Percentiles rank a stretch among this genome's conserved stretches.
These are phyloP conservation scores for Neurospora intermedia DNA, from an alignment of 495 filamentous ascomycete genomes.

Conservation along the genomic window DNA sequence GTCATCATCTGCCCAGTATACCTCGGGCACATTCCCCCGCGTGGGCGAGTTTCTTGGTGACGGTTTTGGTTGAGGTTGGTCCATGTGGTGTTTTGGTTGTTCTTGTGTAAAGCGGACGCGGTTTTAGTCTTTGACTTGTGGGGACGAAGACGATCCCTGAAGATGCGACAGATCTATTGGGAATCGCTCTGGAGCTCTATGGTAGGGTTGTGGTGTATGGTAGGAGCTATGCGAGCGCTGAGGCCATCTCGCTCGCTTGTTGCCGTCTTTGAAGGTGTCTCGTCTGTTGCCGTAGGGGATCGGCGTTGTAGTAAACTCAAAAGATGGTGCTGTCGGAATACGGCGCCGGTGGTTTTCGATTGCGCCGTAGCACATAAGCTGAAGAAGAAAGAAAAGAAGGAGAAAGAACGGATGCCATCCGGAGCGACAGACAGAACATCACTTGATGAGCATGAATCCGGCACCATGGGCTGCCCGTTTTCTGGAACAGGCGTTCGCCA, in stretches of 20 bases:
- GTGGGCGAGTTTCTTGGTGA: background rate
- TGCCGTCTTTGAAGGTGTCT: background rate
- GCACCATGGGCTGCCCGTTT: background rate
- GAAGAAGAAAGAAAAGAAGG: conserved; percentile 1
- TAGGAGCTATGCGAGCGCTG: conserved; percentile 9
- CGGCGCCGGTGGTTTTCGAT: background rate
- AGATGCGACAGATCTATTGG: conserved; percentile 12
- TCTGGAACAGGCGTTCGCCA: conserved; percentile 3
- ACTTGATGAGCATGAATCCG: background rate
- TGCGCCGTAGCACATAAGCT: conserved; percentile 8
- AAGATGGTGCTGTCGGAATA: background rate
- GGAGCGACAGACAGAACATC: background rate
- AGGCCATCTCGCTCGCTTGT: conserved; percentile 15
- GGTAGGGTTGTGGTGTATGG: background rate
- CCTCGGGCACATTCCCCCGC: conserved; percentile 6
- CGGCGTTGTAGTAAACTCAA: background rate
- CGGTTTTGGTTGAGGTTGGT: conserved; percentile 1
- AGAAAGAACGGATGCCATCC: background rate
- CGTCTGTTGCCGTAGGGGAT: background rate
- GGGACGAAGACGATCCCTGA: conserved; percentile 14
- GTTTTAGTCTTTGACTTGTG: background rate
- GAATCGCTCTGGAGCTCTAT: background rate
- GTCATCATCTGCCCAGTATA: conserved; percentile 24
- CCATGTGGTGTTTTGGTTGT: conserved; percentile 5
- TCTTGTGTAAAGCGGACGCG: conserved; percentile 21